These are phyloP conservation scores for Phaeophleospora eucalypticola DNA, from an alignment of 2,329 filamentous ascomycete species.

Conservation along the genomic window DNA sequence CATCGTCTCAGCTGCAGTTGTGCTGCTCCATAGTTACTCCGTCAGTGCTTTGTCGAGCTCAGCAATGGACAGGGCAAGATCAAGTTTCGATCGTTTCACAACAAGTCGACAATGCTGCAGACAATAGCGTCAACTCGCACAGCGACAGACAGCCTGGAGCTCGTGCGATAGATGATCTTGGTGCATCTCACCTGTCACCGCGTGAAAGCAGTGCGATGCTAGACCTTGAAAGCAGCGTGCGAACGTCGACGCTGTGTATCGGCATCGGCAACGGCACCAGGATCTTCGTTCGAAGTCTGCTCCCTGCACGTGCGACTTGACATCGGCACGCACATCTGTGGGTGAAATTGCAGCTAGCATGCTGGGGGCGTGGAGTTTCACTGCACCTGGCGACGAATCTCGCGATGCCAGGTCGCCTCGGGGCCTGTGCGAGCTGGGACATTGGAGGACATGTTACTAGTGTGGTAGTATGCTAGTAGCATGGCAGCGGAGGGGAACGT, in stretches of 20 bases:
- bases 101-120: too few species aligned
- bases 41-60: constrained; percentile 1
- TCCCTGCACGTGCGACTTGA: constrained; percentile 1
- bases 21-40: too few species aligned
- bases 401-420: too few species aligned
- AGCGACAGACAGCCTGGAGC: neutral
- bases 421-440: neutral
- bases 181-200: constrained; percentile 2
- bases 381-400: too few species aligned
- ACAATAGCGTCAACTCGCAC: too few species aligned
- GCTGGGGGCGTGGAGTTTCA: neutral
- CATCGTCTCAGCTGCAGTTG: neutral
- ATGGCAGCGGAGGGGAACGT: too few species aligned
- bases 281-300: neutral
- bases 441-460: neutral
- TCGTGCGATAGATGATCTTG: neutral
- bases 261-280: neutral
- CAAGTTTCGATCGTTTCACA: too few species aligned
- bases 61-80: too few species aligned
- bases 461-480: too few species aligned
- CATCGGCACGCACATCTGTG: neutral
- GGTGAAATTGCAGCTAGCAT: neutral
- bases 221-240: constrained; percentile 6
- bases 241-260: constrained; percentile 5
- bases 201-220: constrained; percentile 6